These are phyloP conservation scores for Mycogone perniciosa DNA, from an alignment of 2,329 filamentous ascomycete species.

Conservation along the genomic window DNA sequence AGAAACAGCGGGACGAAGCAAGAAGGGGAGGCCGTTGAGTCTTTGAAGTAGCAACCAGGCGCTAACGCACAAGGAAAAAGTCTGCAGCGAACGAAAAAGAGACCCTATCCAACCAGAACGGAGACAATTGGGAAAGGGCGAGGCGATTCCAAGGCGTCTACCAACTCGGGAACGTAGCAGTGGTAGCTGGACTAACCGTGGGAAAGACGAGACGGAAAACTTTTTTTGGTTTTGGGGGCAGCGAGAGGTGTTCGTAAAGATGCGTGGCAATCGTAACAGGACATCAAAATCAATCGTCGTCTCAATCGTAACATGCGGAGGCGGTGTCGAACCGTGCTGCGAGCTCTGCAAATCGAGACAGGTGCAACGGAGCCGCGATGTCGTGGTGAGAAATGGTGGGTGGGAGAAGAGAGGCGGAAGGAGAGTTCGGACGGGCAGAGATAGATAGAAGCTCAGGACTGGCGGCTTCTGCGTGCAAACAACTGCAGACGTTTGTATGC, in stretches of 20 bases:
- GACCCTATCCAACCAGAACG: constrained; percentile 2
- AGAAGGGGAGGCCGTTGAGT: background rate
- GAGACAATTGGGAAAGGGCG: constrained; percentile 3
- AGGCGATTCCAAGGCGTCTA: background rate
- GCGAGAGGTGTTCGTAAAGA: constrained; percentile 15
- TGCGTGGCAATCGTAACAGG: constrained; percentile 24
- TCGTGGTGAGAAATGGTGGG: constrained; percentile 7
- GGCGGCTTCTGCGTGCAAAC: constrained; percentile 17
- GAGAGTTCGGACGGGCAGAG: constrained; percentile 1
- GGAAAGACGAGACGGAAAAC: constrained; percentile 8
- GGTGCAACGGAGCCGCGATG: background rate
- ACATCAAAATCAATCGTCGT: constrained; percentile 20
- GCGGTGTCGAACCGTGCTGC: constrained; percentile 4
- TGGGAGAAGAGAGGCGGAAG: constrained; percentile 5
- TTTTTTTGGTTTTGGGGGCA: constrained; percentile 11
- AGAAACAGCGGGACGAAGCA: background rate
- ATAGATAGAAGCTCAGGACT: constrained; percentile 9
- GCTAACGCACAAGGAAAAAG: background rate
- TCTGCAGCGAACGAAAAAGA: constrained; percentile 8
- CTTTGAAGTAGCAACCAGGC: background rate
- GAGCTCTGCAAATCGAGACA: background rate
- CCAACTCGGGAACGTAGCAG: constrained; percentile 3
- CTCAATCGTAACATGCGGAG: constrained; percentile 19
- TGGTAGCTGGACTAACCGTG: constrained; percentile 4
- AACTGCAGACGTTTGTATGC: constrained; percentile 17